phyloP scores from a whole-genome alignment of 1,139 yeast genomes.

The Petasospora fabianii region DNA sequence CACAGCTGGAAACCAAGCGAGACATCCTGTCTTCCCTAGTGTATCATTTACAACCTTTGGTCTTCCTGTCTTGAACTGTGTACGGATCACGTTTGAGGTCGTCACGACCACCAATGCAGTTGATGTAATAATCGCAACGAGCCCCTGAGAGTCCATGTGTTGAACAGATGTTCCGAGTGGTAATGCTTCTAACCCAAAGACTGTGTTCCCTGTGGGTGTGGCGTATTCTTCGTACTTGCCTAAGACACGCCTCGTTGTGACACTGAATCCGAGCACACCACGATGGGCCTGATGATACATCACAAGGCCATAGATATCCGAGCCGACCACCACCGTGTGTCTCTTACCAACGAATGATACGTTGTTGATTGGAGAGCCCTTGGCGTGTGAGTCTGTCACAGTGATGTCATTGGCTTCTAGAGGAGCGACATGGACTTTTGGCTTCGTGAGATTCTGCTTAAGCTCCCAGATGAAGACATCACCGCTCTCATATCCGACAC shows the following conservation, averaged over 20 bases:
- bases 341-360: constrained; percentile 54
- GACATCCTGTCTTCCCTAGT: constrained; percentile 42
- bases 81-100: constrained; percentile 46
- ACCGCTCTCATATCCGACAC: constrained; percentile 43
- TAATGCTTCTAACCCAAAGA: constrained; percentile 41
- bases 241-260: constrained; percentile 45
- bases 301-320: constrained; percentile 58
- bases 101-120: constrained; percentile 51
- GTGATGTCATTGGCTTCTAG: constrained; percentile 24
- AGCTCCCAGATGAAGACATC: constrained; percentile 43
- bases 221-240: constrained; percentile 38
- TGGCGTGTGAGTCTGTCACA: constrained; percentile 51
- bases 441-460: constrained; percentile 7
- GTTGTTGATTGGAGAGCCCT: constrained; percentile 41
- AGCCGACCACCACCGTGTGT: constrained; percentile 51
- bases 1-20: constrained; percentile 59
- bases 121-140: constrained; percentile 60
- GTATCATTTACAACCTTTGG: constrained; percentile 37
- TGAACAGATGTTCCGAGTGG: constrained; percentile 54
- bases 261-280: constrained; percentile 47
- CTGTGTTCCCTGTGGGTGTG: constrained; percentile 29
- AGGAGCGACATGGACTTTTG: constrained; percentile 22
- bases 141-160: constrained; percentile 52
- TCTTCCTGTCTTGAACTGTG: constrained; percentile 51
- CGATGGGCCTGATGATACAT: constrained; percentile 56